A percentile compares a stretch with the other conserved stretches of the same genome.
Evolutionary conservation across 2,329 filamentous ascomycete genomes (phyloP).

Genomic region (Aspergillus glaucus): DNA sequence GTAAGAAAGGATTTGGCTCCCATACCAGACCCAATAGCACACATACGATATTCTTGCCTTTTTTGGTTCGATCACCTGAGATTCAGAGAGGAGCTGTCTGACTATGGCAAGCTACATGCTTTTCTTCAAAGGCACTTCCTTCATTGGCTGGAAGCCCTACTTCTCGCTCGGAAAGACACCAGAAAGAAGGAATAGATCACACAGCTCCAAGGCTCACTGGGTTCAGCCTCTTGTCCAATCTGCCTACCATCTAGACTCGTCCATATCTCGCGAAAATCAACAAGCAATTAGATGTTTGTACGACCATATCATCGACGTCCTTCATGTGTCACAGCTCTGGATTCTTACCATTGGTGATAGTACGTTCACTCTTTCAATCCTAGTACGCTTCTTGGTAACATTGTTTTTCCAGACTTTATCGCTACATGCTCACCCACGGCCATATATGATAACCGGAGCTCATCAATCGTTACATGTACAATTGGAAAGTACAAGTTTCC

Average conservation of each 20-base stretch:
- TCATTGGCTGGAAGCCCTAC: background rate
- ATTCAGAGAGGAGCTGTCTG: background rate
- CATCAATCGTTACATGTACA: background rate
- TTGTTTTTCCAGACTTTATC: background rate
- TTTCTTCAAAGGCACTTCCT: background rate
- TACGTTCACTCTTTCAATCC: background rate
- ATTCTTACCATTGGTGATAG: slow-evolving; percentile 3
- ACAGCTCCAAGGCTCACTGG: slow-evolving; percentile 1
- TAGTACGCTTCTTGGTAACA: background rate
- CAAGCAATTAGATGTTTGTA: slow-evolving; percentile 2
- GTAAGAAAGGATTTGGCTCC: background rate
- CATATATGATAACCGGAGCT: background rate
- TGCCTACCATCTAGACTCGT: slow-evolving; percentile 4
- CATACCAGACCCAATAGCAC: background rate
- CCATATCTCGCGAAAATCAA: slow-evolving; percentile 1
- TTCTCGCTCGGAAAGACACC: background rate
- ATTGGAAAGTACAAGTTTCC: background rate
- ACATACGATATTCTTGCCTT: background rate
- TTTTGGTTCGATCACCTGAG: background rate
- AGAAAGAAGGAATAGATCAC: background rate
- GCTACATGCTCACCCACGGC: slow-evolving; percentile 2
- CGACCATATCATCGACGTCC: background rate
- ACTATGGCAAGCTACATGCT: background rate
- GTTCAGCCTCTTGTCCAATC: slow-evolving; percentile 4
- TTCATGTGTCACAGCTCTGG: slow-evolving; percentile 5